Evolutionary conservation across 768 basidiomycete genomes (phyloP).

Genomic region (Boletellus sp.): DNA sequence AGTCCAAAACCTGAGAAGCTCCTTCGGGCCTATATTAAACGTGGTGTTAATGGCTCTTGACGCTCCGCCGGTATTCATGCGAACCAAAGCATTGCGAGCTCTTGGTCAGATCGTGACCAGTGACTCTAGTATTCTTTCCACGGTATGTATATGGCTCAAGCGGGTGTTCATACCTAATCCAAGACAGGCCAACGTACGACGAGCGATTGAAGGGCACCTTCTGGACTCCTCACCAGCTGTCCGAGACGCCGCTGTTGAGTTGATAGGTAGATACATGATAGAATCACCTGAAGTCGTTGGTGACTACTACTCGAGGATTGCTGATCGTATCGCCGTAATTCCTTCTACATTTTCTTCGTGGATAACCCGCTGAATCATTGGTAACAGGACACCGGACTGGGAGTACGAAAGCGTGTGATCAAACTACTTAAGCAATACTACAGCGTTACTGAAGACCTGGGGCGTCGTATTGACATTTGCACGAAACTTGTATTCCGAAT

Average conservation of each 20-base stretch:
- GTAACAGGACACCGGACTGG: conserved; percentile 84
- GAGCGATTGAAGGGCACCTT: conserved; percentile 85
- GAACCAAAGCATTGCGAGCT: conserved; percentile 90
- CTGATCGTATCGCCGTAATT: conserved; percentile 85
- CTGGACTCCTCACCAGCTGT: conserved; percentile 91
- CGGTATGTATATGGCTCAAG: conserved; percentile 38
- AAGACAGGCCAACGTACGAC: conserved; percentile 68
- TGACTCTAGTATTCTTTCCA: conserved; percentile 77
- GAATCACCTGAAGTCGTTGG: conserved; percentile 84
- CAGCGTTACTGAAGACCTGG: conserved; percentile 52
- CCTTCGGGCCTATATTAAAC: conserved; percentile 80
- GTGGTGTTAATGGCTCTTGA: conserved; percentile 78
- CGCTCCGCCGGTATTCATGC: conserved; percentile 83
- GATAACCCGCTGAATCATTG: not conserved
- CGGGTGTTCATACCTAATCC: conserved; percentile 1
- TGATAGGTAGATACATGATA: conserved; percentile 97
- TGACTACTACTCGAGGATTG: conserved; percentile 85
- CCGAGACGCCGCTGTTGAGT: conserved; percentile 93
- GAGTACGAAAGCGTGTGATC: conserved; percentile 93
- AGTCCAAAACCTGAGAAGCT: conserved; percentile 69
- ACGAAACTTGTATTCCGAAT: conserved; percentile 78
- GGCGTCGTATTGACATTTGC: conserved; percentile 73
- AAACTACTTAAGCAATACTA: conserved; percentile 89
- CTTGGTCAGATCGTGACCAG: conserved; percentile 86
- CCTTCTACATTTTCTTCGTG: not conserved